Conservation (phyloP, 2,329 filamentous ascomycete genomes). For the Elsinoe fawcettii region DNA sequence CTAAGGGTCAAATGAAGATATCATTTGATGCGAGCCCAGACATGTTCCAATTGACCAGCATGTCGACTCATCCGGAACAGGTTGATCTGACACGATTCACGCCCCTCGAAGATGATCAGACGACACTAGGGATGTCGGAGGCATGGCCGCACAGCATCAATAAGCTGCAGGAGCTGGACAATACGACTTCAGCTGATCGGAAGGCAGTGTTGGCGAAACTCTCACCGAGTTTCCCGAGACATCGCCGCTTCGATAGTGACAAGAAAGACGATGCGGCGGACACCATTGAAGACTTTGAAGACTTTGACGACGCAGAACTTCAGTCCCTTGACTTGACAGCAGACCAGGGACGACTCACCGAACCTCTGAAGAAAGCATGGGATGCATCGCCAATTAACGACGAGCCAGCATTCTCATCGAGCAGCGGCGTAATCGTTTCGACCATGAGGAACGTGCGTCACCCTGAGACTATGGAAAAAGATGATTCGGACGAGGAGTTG, state of each 20-base stretch:
- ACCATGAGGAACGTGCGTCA: neutral
- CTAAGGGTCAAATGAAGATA: neutral
- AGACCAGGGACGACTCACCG: neutral
- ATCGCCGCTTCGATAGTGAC: neutral
- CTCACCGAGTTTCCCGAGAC: neutral
- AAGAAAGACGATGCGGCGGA: neutral
- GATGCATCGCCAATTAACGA: neutral
- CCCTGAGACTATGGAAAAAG: neutral
- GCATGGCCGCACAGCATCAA: neutral
- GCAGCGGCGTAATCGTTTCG: neutral
- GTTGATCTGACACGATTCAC: neutral
- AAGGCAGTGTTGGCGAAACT: neutral
- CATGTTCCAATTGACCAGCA: neutral
- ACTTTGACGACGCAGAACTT: neutral
- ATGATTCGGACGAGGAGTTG: conserved; percentile 18
- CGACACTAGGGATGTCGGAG: neutral
- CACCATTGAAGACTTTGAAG: neutral
- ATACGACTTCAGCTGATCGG: neutral
- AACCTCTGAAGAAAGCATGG: neutral
- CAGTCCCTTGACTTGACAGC: neutral
- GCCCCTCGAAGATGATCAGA: neutral
- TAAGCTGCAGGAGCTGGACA: neutral
- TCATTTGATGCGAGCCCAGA: neutral
- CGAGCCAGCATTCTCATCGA: neutral
- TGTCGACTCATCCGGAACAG: neutral